A percentile compares a stretch with the other conserved stretches of the same genome.
phyloP scores from a whole-genome alignment of 129 eudicot genomes.

The Lonicera japonica region DNA sequence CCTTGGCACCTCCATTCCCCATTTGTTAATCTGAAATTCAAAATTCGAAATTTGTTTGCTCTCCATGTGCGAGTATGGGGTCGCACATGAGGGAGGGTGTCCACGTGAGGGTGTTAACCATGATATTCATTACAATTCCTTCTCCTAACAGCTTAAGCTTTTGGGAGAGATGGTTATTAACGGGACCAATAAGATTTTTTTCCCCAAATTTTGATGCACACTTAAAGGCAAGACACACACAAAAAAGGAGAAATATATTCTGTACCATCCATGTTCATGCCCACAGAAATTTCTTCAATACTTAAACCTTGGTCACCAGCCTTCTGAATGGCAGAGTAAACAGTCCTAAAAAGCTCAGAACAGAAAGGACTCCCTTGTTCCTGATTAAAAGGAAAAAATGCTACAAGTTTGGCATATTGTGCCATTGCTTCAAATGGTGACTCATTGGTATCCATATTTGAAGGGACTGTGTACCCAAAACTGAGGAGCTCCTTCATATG shows the following conservation, averaged over 20 bases:
- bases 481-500: slow-evolving; percentile 19
- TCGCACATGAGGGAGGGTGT: too few species aligned
- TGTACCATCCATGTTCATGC: slow-evolving; percentile 41
- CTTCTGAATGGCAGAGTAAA: slow-evolving; percentile 64
- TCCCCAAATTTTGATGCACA: neutral
- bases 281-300: slow-evolving; percentile 49
- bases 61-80: too few species aligned
- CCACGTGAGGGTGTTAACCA: too few species aligned
- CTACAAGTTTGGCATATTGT: slow-evolving; percentile 38
- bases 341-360: slow-evolving; percentile 46
- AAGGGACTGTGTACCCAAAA: slow-evolving; percentile 14
- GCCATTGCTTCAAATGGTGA: slow-evolving; percentile 82
- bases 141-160: too few species aligned
- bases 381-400: slow-evolving; percentile 21
- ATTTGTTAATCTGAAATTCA: too few species aligned
- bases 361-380: slow-evolving; percentile 17
- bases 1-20: too few species aligned
- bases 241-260: neutral
- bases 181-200: neutral
- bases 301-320: slow-evolving; percentile 93
- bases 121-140: too few species aligned
- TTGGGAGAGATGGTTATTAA: too few species aligned
- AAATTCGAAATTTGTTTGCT: too few species aligned
- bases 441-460: slow-evolving; percentile 24
- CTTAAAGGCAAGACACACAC: too few species aligned